These are phyloP conservation scores for Phytophthora agathidicida DNA, from an alignment of 352 stramenopile genomes.

Conservation along the genomic window DNA sequence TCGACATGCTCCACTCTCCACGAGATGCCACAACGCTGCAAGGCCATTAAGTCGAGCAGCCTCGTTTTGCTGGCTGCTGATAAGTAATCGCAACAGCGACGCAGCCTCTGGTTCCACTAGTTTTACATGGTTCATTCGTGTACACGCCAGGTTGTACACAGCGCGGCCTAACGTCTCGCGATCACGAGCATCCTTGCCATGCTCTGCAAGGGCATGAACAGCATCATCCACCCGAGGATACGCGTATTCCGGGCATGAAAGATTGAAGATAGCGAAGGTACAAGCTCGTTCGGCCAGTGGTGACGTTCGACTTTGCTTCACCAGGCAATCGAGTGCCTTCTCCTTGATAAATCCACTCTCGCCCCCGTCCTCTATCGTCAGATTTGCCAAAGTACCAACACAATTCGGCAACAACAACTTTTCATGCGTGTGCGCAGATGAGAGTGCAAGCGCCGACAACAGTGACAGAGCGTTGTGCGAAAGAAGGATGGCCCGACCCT, in stretches of 20 bases:
- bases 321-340: constrained; percentile 66
- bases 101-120: constrained; percentile 62
- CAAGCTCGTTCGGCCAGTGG: constrained; percentile 44
- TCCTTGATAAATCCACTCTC: constrained; percentile 77
- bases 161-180: constrained; percentile 55
- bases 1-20: constrained; percentile 56
- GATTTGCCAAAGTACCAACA: constrained; percentile 63
- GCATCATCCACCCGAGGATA: constrained; percentile 75
- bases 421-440: constrained; percentile 30
- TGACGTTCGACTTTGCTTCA: constrained; percentile 54
- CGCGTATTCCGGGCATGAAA: constrained; percentile 68
- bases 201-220: constrained; percentile 61
- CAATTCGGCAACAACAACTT: constrained; percentile 49
- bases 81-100: constrained; percentile 42
- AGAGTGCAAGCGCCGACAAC: constrained; percentile 37
- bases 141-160: constrained; percentile 74
- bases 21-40: constrained; percentile 55
- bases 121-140: constrained; percentile 67
- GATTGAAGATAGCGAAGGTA: constrained; percentile 68
- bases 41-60: constrained; percentile 53
- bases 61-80: constrained; percentile 27
- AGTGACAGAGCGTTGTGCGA: constrained; percentile 56
- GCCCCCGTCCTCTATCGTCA: constrained; percentile 75
- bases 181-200: constrained; percentile 46
- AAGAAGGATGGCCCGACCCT: constrained; percentile 59